phyloP scores from a whole-genome alignment of 2,329 filamentous ascomycete genomes.

The Fusarium lyarnte region DNA sequence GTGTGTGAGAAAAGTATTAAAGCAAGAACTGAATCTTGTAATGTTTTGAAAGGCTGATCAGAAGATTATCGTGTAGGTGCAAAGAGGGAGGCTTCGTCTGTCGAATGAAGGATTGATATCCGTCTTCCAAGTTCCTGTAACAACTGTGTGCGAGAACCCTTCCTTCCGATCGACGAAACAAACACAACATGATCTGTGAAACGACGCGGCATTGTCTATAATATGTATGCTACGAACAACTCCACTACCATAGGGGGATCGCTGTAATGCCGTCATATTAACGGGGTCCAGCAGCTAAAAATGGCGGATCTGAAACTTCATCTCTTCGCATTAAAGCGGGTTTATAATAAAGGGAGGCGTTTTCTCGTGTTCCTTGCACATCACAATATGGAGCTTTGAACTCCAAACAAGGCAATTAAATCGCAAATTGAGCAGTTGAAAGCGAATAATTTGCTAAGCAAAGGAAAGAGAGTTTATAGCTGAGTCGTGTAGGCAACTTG shows the following conservation, averaged over 20 bases:
- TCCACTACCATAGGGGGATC: conserved; percentile 36
- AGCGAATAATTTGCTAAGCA: conserved; percentile 1
- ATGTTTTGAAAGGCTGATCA: background rate
- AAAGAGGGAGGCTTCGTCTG: background rate
- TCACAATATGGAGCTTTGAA: conserved; percentile 23
- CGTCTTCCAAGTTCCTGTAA: background rate
- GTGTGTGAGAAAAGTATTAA: background rate
- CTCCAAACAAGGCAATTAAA: background rate
- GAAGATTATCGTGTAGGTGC: background rate
- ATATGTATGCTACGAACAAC: conserved; percentile 5
- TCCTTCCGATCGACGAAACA: background rate
- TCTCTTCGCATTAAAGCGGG: conserved; percentile 22
- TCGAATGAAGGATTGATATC: background rate
- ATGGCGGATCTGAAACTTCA: conserved; percentile 32
- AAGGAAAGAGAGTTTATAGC: background rate
- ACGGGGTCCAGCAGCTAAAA: conserved; percentile 14
- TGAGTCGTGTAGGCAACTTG: conserved; percentile 15
- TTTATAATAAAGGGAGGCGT: conserved; percentile 8
- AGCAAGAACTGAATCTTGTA: background rate
- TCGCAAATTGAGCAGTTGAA: background rate
- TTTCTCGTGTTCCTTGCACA: conserved; percentile 31
- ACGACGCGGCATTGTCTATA: background rate
- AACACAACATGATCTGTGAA: background rate
- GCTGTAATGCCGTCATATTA: conserved; percentile 34
- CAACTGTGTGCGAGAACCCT: background rate